These are phyloP conservation scores for Candida sithepensis DNA, from an alignment of 805 yeast species.

Conservation along the genomic window DNA sequence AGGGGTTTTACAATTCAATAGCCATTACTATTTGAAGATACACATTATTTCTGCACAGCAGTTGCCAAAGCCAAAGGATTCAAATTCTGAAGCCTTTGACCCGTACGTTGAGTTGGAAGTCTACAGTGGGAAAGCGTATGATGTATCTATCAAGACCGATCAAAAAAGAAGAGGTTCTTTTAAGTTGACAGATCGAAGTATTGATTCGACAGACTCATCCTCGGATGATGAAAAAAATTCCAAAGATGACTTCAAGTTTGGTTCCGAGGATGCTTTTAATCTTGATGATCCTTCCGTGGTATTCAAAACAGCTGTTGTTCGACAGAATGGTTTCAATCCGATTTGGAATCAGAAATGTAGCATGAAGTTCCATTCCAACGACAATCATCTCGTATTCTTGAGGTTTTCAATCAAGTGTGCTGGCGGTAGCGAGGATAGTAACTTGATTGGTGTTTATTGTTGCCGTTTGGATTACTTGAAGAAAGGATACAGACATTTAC, in stretches of 20 bases:
- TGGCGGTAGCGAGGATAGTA: slow-evolving; percentile 18
- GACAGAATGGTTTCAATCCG: slow-evolving; percentile 84
- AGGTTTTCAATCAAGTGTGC: slow-evolving; percentile 44
- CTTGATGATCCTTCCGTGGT: slow-evolving; percentile 17
- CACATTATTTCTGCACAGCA: slow-evolving; percentile 78
- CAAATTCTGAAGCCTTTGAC: slow-evolving; percentile 43
- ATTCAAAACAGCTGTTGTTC: slow-evolving; percentile 35
- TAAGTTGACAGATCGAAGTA: neutral
- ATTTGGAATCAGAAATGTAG: slow-evolving; percentile 61
- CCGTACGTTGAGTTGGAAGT: slow-evolving; percentile 64
- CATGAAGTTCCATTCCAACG: slow-evolving; percentile 36
- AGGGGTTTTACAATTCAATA: slow-evolving; percentile 19
- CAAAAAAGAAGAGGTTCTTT: slow-evolving; percentile 9
- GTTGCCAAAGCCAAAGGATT: slow-evolving; percentile 64
- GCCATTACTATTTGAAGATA: slow-evolving; percentile 32
- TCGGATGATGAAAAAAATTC: neutral
- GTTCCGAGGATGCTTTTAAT: slow-evolving; percentile 1
- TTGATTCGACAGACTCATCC: neutral
- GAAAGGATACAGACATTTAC: slow-evolving; percentile 79
- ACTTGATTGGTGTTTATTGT: slow-evolving; percentile 54
- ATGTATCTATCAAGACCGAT: slow-evolving; percentile 10
- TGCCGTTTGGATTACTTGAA: slow-evolving; percentile 60
- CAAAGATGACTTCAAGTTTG: neutral
- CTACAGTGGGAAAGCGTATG: slow-evolving; percentile 37
- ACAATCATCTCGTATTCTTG: slow-evolving; percentile 51